Evolutionary conservation across 139 green algal genomes (phyloP).

Genomic region (Chlorella sp.): DNA sequence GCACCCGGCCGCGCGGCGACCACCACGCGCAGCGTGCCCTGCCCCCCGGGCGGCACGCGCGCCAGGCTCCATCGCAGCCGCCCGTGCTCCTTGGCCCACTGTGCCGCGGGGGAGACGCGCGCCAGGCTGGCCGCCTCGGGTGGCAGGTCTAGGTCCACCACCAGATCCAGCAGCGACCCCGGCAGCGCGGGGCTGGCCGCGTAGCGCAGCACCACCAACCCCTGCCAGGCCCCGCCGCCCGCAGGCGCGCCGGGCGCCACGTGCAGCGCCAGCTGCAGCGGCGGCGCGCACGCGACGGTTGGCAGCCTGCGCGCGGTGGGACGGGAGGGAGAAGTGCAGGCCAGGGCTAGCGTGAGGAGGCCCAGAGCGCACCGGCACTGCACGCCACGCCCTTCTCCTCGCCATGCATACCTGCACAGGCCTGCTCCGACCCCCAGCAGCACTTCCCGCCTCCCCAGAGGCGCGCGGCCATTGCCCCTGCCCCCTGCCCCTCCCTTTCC

Average conservation of each 20-base stretch:
- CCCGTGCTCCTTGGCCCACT: slow-evolving; percentile 23
- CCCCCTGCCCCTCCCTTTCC: no score
- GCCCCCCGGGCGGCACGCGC: not conserved
- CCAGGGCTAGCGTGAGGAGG: no score
- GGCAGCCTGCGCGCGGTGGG: slow-evolving; percentile 26
- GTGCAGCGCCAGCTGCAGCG: slow-evolving; percentile 23
- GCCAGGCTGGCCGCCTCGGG: slow-evolving; percentile 12
- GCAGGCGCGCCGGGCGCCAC: slow-evolving; percentile 14
- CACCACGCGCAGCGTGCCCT: slow-evolving; percentile 23
- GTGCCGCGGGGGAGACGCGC: slow-evolving; percentile 11
- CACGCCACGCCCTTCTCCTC: no score
- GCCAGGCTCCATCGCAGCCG: slow-evolving; percentile 28
- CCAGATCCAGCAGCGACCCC: slow-evolving; percentile 25
- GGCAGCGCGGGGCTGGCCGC: slow-evolving; percentile 18
- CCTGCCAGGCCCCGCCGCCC: slow-evolving; percentile 6
- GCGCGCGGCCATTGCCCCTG: no score
- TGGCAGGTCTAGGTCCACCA: slow-evolving; percentile 28
- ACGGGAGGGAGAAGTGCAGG: not conserved
- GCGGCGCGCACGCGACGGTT: slow-evolving; percentile 24
- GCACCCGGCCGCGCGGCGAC: slow-evolving; percentile 19
- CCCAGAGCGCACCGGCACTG: no score
- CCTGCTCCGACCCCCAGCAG: no score
- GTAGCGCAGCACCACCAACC: slow-evolving; percentile 37
- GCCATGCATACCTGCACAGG: no score
- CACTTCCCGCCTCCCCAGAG: no score